Conservation (phyloP, 2,329 filamentous ascomycete species). For the Diplodia mutila region DNA sequence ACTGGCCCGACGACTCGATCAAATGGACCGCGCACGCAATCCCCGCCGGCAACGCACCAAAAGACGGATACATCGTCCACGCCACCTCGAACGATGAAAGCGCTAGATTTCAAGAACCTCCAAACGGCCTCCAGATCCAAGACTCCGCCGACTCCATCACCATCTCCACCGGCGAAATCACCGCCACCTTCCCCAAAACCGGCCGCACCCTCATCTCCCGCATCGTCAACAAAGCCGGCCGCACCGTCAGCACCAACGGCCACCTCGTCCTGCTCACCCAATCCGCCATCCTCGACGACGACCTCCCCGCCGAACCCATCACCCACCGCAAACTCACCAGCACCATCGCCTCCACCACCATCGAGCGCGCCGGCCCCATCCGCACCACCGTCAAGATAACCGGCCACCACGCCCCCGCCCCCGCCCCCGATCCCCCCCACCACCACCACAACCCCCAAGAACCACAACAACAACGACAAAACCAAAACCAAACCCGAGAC, state of each 20-base stretch:
- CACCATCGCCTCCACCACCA: constrained; percentile 6
- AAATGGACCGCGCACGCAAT: constrained; percentile 66
- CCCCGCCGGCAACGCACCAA: constrained; percentile 44
- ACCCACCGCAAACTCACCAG: constrained; percentile 3
- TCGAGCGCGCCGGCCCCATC: constrained; percentile 1
- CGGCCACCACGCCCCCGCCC: constrained; percentile 2
- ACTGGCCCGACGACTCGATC: constrained; percentile 64
- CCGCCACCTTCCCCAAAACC: constrained; percentile 39
- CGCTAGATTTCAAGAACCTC: constrained; percentile 27
- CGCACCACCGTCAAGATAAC: constrained; percentile 9
- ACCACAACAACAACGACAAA: too few species aligned
- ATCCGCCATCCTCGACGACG: constrained; percentile 48
- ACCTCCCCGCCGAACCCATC: background rate
- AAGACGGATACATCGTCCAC: constrained; percentile 51
- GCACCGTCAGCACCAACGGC: constrained; percentile 43
- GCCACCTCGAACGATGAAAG: constrained; percentile 31
- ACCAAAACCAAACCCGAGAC: background rate
- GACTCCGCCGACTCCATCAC: constrained; percentile 33
- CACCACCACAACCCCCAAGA: constrained; percentile 27
- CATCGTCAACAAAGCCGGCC: constrained; percentile 43
- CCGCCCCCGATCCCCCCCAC: constrained; percentile 31
- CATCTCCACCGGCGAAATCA: constrained; percentile 41
- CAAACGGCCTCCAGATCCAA: background rate
- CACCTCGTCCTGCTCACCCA: constrained; percentile 58
- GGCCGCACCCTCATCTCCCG: constrained; percentile 38